Evolutionary conservation across 352 stramenopile species (phyloP), one percentile per base, ranked within the genome.

Genomic region (Pythium sp.): DNA sequence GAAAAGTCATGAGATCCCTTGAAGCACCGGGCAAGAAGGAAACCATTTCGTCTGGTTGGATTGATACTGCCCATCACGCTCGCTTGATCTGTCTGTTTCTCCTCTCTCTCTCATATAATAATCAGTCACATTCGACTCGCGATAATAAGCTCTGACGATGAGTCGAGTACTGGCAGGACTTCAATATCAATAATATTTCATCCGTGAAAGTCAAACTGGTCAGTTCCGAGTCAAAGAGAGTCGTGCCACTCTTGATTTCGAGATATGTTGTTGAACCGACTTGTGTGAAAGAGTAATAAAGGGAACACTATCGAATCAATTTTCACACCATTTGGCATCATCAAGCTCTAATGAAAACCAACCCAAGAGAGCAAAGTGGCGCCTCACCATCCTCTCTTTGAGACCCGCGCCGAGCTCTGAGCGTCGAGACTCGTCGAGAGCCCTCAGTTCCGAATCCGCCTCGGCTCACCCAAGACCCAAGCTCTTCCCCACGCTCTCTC

Each of bases 371-470:
- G 38, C 11, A 46, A 20, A 46, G 14, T 20, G 38, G 38, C 11
- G 14, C 5, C 38, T 53, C 46, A 53, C 46, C 46, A 53, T 53
- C 46, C 46, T 12, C 20, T 7, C 46, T 14, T n/a, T n/a, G 46
- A 12, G 20, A 24, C 46, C 20, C 6, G 2, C 9, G 41, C 2
- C 41, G 11, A 5, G 41, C 4, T 1, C 12, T 1, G 8, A 49
- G 46, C 20, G 18, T 22, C 46, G 46, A 54, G 46, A 54, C 46
- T 6, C 20, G 11, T 12, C 12, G 14, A 22, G 14, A 20, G 2
- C 8, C 18, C 46, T 54, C 55, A 61, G 55, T 61, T 61, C 28
- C 28, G 28, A 61, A 61, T 61, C 18, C n/a, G 26, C 55, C 30
- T 46, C 55, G 55, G 46, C 55, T 46, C 55, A 38, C 55, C 5